Evolutionary conservation across 148 eudicot species (phyloP).

Genomic region (Fagopyrum homotropicum): DNA sequence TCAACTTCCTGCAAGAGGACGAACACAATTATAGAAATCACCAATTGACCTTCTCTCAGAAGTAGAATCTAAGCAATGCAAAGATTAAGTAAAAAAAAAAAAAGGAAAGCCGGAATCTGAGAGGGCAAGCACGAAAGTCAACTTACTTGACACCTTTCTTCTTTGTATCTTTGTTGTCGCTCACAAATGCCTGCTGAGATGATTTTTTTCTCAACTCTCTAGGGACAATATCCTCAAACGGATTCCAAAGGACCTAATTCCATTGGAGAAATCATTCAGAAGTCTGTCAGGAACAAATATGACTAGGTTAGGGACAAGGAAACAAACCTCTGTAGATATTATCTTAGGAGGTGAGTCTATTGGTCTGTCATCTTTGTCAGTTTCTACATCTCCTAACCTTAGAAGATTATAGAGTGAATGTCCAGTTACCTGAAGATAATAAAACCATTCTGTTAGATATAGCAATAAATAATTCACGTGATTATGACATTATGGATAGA

Average conservation of each 20-base stretch:
- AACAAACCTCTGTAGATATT: slow-evolving; percentile 62
- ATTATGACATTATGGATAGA: not conserved
- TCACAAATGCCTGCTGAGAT: slow-evolving; percentile 26
- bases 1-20: slow-evolving; percentile 57
- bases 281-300: not conserved
- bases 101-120: not conserved
- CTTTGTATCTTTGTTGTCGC: slow-evolving; percentile 46
- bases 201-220: slow-evolving; percentile 39
- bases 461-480: not conserved
- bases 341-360: slow-evolving; percentile 83
- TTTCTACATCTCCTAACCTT: slow-evolving; percentile 82
- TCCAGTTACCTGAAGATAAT: slow-evolving; percentile 70
- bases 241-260: slow-evolving; percentile 84
- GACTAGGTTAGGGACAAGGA: not conserved
- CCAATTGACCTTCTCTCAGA: not conserved
- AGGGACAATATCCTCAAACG: slow-evolving; percentile 91
- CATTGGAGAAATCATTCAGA: slow-evolving; percentile 17
- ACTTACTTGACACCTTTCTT: slow-evolving; percentile 84
- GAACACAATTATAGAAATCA: not conserved
- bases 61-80: slow-evolving; percentile 1
- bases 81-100: not conserved
- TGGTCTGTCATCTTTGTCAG: slow-evolving; percentile 76
- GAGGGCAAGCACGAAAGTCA: slow-evolving; percentile 4
- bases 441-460: not conserved
- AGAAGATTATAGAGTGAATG: slow-evolving; percentile 87